Evolutionary conservation across 495 filamentous ascomycete species (phyloP).

Genomic region (Podospora bellae-mahoneyi): DNA sequence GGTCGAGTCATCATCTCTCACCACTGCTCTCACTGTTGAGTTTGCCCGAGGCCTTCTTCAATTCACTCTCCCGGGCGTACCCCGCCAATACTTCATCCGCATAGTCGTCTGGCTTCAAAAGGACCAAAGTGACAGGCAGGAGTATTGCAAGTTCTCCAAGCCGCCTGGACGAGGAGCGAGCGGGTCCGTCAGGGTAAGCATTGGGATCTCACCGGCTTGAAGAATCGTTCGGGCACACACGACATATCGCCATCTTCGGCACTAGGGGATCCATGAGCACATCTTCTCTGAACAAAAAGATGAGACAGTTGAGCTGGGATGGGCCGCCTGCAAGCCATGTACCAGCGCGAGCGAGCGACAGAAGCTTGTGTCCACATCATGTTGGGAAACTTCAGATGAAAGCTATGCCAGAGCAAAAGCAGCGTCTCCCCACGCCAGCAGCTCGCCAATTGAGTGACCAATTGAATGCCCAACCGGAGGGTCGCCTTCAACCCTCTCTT

Average conservation of each 20-base stretch:
- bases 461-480: too few relatives aligned
- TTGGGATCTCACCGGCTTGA: not conserved
- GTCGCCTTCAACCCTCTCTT: too few relatives aligned
- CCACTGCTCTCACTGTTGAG: constrained; percentile 1
- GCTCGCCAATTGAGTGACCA: not conserved
- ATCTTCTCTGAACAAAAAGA: constrained; percentile 14
- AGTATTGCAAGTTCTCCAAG: too few relatives aligned
- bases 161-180: too few relatives aligned
- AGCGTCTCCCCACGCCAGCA: not conserved
- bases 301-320: constrained; percentile 6
- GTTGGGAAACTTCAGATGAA: not conserved
- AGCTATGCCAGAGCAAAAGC: not conserved
- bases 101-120: too few relatives aligned
- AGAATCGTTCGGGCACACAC: constrained; percentile 7
- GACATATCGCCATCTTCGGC: constrained; percentile 17
- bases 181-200: too few relatives aligned
- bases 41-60: not conserved
- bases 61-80: not conserved
- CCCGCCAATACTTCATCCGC: too few relatives aligned
- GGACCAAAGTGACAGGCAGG: too few relatives aligned
- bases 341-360: constrained; percentile 12
- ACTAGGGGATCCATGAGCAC: constrained; percentile 1
- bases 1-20: constrained; percentile 9
- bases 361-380: not conserved
- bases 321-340: constrained; percentile 7